These are phyloP conservation scores for Alternaria solani DNA, from an alignment of 2,329 filamentous ascomycete species.

Conservation along the genomic window DNA sequence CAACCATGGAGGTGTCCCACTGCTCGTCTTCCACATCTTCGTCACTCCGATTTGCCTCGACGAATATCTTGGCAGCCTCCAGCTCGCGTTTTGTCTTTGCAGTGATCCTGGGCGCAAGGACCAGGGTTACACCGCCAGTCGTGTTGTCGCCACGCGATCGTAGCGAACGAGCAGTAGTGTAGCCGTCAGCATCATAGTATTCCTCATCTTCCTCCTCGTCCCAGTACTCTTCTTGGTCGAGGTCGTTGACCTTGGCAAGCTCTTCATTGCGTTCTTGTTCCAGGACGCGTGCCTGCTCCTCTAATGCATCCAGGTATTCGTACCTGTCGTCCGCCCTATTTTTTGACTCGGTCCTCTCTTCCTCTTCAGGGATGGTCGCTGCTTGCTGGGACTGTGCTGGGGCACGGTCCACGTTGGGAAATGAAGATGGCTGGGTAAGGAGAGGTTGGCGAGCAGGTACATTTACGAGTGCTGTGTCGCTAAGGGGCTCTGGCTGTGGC, in stretches of 20 bases:
- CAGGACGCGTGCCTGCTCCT: slow-evolving; percentile 46
- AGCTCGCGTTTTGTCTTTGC: slow-evolving; percentile 76
- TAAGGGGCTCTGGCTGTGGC: slow-evolving; percentile 27
- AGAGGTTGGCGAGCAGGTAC: slow-evolving; percentile 34
- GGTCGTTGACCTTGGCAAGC: slow-evolving; percentile 36
- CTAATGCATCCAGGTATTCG: slow-evolving; percentile 50
- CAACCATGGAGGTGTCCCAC: slow-evolving; percentile 97
- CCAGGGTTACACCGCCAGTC: slow-evolving; percentile 67
- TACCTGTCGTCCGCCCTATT: slow-evolving; percentile 40
- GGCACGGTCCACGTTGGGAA: slow-evolving; percentile 34
- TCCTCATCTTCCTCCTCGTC: slow-evolving; percentile 77
- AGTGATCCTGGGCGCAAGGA: slow-evolving; percentile 77
- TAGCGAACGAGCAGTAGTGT: slow-evolving; percentile 79
- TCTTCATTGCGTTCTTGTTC: slow-evolving; percentile 50
- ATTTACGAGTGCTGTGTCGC: slow-evolving; percentile 24
- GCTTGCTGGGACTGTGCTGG: slow-evolving; percentile 26
- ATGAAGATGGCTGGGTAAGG: slow-evolving; percentile 32
- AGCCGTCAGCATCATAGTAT: slow-evolving; percentile 74
- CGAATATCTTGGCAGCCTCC: slow-evolving; percentile 69
- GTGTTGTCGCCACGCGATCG: slow-evolving; percentile 79
- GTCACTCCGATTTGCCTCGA: slow-evolving; percentile 69
- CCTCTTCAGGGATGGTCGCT: slow-evolving; percentile 25
- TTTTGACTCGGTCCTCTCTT: slow-evolving; percentile 20
- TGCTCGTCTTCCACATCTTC: slow-evolving; percentile 88
- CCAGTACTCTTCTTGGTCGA: slow-evolving; percentile 75